phyloP scores from a whole-genome alignment of 2,329 filamentous ascomycete genomes.

The Hymenoscyphus albidus region DNA sequence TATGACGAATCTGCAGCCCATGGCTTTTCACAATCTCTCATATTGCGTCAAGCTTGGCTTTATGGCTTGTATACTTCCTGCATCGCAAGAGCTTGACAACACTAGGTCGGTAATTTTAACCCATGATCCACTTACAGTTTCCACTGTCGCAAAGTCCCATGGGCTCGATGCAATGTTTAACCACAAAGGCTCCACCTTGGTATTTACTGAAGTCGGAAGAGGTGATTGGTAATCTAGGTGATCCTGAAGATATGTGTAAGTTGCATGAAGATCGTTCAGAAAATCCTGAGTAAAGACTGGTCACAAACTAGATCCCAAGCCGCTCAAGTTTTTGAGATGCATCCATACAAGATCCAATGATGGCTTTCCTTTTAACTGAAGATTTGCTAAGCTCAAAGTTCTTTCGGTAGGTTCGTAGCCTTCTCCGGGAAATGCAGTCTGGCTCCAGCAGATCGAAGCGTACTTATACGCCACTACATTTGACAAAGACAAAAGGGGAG shows the following conservation, averaged over 20 bases:
- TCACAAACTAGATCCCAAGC: conserved; percentile 14
- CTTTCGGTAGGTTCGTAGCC: conserved; percentile 15
- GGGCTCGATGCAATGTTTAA: conserved; percentile 21
- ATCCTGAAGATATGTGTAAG: conserved; percentile 27
- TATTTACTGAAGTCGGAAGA: conserved; percentile 10
- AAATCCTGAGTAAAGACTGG: conserved; percentile 16
- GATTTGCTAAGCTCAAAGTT: conserved; percentile 12
- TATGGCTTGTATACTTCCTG: conserved; percentile 23
- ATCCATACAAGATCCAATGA: conserved; percentile 18
- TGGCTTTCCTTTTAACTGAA: conserved; percentile 10
- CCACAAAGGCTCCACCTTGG: conserved; percentile 15
- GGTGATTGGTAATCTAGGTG: conserved; percentile 8
- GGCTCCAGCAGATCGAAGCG: conserved; percentile 26
- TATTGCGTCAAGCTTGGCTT: conserved; percentile 22
- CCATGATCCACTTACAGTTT: conserved; percentile 24
- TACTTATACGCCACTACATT: conserved; percentile 19
- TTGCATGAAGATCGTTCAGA: conserved; percentile 20
- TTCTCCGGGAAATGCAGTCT: conserved; percentile 20
- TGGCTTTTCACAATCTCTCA: conserved; percentile 22
- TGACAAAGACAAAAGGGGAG: conserved; percentile 15
- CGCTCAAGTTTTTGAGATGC: conserved; percentile 24
- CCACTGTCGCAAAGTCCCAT: conserved; percentile 1
- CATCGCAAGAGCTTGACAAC: conserved; percentile 27
- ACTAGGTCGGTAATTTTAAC: conserved; percentile 21
- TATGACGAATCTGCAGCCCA: conserved; percentile 25